Evolutionary conservation across 192 early-diverging fungal genomes (phyloP), one percentile per base, ranked within the genome.

Genomic region (Gigaspora rosea): DNA sequence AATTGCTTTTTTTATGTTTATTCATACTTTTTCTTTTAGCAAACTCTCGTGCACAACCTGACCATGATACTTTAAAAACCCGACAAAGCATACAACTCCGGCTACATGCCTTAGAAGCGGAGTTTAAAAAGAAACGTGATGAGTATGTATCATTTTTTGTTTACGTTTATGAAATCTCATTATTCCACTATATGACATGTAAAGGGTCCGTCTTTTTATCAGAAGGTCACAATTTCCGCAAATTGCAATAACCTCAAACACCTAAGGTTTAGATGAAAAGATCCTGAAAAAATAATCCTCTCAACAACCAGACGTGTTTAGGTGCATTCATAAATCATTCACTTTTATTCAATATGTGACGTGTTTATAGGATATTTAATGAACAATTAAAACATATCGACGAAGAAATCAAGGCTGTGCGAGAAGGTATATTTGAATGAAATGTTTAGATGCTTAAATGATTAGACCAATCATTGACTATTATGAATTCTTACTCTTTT

Each of bases 381-480:
- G 80, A 82, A n/a, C 82, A 80, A 72, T 68, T 78, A 73, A 64
- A 51, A 22, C 72, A 63, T 33, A 79, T 78, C 35, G 62, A 77
- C 70, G 61, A 78, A 49, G 76, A 74, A 13, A 63, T 68, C 6
- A 73, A 67, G 12, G 49, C 9, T 46, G 46, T 50, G 22, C 12
- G 64, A 66, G 61, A 79, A 49, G 66, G 36, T 68, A 22, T 20
- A 9, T 22, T 27, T 50, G 13, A 18, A 32, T 47, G 15, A 5
- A 12, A 41, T 41, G 15, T 41, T 22, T 61, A 22, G 22, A 10
- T 27, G 3, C 36, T 61, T 46, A 65, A 36, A 36, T 65, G 16
- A 12, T 12, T n/a, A 27, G 63, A 18, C 16, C 16, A 36, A 27
- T 27, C 27, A 27, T 27, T 27, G 27, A 27, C 27, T 32, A 46